phyloP scores from a whole-genome alignment of 2,329 filamentous ascomycete genomes.

The Pseudogymnoascus pannorum region DNA sequence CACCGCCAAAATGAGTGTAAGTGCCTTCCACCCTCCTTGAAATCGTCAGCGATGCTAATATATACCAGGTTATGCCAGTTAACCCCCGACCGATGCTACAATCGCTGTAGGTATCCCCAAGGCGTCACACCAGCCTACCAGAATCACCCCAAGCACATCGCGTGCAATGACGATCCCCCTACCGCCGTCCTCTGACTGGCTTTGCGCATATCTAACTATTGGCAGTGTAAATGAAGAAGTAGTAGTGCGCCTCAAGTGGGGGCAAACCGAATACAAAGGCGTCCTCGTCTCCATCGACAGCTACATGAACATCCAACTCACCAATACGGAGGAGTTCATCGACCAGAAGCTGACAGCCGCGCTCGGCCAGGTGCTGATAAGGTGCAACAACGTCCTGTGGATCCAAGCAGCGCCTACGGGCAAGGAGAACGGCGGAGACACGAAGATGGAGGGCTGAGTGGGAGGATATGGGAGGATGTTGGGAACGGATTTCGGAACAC shows the following conservation, averaged over 20 bases:
- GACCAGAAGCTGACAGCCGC: conserved; percentile 77
- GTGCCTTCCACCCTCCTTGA: conserved; percentile 9
- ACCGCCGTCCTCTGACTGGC: neutral
- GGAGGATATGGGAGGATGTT: neutral
- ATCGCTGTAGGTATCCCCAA: conserved; percentile 58
- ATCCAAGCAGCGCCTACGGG: conserved; percentile 56
- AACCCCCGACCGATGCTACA: conserved; percentile 97
- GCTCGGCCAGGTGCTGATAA: conserved; percentile 87
- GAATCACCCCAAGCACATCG: neutral
- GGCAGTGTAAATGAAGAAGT: conserved; percentile 80
- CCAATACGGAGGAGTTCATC: conserved; percentile 85
- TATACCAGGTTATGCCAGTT: conserved; percentile 71
- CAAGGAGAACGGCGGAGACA: conserved; percentile 40
- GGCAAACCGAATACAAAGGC: conserved; percentile 94
- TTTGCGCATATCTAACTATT: neutral
- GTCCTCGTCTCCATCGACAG: conserved; percentile 86
- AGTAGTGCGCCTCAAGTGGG: conserved; percentile 93
- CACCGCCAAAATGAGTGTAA: conserved; percentile 33
- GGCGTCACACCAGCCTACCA: conserved; percentile 8
- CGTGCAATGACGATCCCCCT: neutral
- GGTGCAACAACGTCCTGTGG: conserved; percentile 97
- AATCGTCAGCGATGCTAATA: conserved; percentile 19
- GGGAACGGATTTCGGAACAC: neutral
- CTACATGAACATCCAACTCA: conserved; percentile 98
- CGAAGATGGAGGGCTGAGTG: conserved; percentile 47